Percentiles rank a stretch among this genome's conserved stretches.
These are phyloP conservation scores for Coemansia sp. DNA, from an alignment of 192 early-diverging fungal genomes.

Conservation along the genomic window DNA sequence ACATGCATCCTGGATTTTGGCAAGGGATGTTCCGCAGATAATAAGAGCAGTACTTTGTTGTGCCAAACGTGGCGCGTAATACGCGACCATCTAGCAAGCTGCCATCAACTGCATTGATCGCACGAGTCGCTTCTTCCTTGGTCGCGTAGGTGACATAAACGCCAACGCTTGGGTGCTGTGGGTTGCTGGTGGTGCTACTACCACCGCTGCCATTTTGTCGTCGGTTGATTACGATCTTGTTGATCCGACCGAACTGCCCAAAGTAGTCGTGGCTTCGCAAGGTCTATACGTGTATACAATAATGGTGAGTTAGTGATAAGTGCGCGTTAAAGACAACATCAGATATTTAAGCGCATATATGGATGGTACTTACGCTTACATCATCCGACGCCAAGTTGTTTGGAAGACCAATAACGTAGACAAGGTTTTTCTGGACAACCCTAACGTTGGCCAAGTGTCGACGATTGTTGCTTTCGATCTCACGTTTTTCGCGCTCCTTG, in stretches of 20 bases:
- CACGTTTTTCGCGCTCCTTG: conserved; percentile 90
- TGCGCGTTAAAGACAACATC: not conserved
- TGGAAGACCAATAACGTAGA: conserved; percentile 95
- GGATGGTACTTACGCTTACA: conserved; percentile 15
- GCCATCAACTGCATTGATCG: conserved; percentile 95
- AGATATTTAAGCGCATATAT: not conserved
- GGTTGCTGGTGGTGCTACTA: conserved; percentile 11
- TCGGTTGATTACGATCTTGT: conserved; percentile 90
- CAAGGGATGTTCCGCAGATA: conserved; percentile 90
- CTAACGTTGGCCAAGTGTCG: conserved; percentile 84
- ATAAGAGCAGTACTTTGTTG: conserved; percentile 98
- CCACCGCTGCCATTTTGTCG: conserved; percentile 52
- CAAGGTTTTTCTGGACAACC: conserved; percentile 96
- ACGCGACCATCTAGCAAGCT: conserved; percentile 83
- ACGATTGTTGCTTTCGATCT: conserved; percentile 78
- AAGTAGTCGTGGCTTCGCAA: conserved; percentile 89
- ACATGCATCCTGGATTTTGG: conserved; percentile 94
- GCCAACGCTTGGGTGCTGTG: conserved; percentile 61
- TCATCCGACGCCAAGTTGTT: conserved; percentile 87
- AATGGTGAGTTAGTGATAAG: not conserved
- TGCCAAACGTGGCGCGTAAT: conserved; percentile 92
- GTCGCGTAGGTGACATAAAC: conserved; percentile 91
- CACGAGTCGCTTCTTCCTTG: conserved; percentile 90
- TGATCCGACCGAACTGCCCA: conserved; percentile 97
- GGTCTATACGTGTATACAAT: conserved; percentile 45